phyloP scores from a whole-genome alignment of 331 rosid species.

The Rosa hybrid region DNA sequence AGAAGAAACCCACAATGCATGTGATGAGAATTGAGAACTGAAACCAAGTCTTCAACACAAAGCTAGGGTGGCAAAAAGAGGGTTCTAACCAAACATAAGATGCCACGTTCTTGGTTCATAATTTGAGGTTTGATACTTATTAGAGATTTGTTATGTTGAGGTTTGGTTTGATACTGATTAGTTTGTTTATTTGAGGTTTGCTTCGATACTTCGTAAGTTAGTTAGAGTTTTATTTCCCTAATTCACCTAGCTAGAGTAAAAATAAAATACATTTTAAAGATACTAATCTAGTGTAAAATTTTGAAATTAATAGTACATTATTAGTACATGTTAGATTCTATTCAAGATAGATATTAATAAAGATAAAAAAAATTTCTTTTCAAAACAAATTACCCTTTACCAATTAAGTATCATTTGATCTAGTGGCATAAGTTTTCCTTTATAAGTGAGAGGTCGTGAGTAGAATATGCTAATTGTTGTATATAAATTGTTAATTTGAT shows the following conservation, averaged over 20 bases:
- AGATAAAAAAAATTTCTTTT: too few species aligned
- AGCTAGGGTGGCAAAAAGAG: neutral
- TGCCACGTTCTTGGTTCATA: neutral
- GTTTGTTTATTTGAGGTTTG: neutral
- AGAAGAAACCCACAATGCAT: neutral
- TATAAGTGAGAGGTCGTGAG: too few species aligned
- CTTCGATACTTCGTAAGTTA: neutral
- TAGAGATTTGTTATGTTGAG: neutral
- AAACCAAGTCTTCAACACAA: neutral
- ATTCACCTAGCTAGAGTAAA: neutral
- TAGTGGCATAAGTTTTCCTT: too few species aligned
- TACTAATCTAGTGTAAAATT: too few species aligned
- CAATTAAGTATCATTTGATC: too few species aligned
- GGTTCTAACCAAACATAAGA: neutral
- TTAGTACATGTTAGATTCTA: too few species aligned
- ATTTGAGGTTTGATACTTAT: neutral
- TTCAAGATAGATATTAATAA: too few species aligned
- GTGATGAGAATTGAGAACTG: neutral
- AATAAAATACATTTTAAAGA: too few species aligned
- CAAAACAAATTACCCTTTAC: too few species aligned
- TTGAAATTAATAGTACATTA: too few species aligned
- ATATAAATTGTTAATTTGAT: too few species aligned
- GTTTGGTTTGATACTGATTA: neutral
- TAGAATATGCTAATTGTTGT: too few species aligned
- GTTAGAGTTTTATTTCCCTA: neutral